These are phyloP conservation scores for Chlorella sp. DNA, from an alignment of 139 green algal species.

Conservation along the genomic window DNA sequence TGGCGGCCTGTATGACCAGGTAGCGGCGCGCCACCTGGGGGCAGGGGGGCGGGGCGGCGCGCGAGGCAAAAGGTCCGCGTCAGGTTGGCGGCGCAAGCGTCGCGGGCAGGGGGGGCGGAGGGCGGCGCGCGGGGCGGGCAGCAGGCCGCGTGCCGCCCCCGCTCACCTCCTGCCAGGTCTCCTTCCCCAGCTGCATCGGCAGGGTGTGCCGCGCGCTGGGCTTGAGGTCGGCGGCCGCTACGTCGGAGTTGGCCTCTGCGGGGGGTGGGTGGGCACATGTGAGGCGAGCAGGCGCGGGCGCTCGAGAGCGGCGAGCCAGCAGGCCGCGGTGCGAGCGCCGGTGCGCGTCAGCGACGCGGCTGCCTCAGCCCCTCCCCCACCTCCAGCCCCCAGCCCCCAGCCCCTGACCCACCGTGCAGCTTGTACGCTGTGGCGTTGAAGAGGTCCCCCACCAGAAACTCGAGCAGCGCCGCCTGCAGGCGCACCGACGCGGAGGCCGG, in stretches of 20 bases:
- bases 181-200: slow-evolving; percentile 22
- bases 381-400: background rate
- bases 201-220: slow-evolving; percentile 15
- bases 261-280: background rate
- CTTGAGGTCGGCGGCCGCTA: slow-evolving; percentile 29
- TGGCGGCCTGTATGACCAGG: slow-evolving; percentile 41
- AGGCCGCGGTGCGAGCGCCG: too few relatives aligned
- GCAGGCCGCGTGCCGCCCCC: background rate
- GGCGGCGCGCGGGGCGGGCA: background rate
- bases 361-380: background rate
- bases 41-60: too few relatives aligned
- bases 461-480: slow-evolving; percentile 42
- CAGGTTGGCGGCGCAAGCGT: too few relatives aligned
- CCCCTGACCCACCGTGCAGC: slow-evolving; percentile 16
- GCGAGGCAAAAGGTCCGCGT: background rate
- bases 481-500: slow-evolving; percentile 15
- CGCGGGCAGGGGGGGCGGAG: background rate
- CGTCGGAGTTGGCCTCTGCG: slow-evolving; percentile 25
- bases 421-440: slow-evolving; percentile 26
- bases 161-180: slow-evolving; percentile 64
- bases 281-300: background rate
- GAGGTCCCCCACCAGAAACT: slow-evolving; percentile 49
- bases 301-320: too few relatives aligned
- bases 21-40: slow-evolving; percentile 46
- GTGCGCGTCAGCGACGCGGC: too few relatives aligned